A percentile compares a stretch with the other conserved stretches of the same genome.
Evolutionary conservation across 2,329 filamentous ascomycete species (phyloP).

Genomic region (Cordyceps fumosorosea): DNA sequence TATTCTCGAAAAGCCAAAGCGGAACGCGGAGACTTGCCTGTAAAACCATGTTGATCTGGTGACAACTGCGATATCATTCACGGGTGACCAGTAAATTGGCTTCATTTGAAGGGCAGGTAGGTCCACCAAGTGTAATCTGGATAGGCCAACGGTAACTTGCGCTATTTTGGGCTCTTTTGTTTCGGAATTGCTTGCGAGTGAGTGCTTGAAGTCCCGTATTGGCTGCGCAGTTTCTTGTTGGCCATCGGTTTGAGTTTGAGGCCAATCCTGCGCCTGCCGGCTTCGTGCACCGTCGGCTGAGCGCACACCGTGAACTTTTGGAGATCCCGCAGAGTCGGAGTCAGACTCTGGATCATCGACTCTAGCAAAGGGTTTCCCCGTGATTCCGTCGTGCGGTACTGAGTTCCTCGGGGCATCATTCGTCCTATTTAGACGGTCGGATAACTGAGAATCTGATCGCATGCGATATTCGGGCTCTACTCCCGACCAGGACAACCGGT

Average conservation of each 20-base stretch:
- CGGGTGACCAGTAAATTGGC: slow-evolving; percentile 94
- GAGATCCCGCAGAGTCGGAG: slow-evolving; percentile 21
- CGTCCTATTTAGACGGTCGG: slow-evolving; percentile 16
- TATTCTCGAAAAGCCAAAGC: neutral
- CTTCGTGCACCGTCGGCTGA: neutral
- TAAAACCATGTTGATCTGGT: slow-evolving; percentile 95
- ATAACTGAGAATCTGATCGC: slow-evolving; percentile 14
- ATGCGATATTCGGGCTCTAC: neutral
- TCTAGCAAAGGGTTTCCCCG: slow-evolving; percentile 47
- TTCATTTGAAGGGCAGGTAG: slow-evolving; percentile 82
- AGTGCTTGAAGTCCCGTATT: neutral
- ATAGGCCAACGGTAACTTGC: slow-evolving; percentile 78
- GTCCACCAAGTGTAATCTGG: slow-evolving; percentile 82
- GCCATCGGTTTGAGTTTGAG: neutral
- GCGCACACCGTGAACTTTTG: slow-evolving; percentile 17
- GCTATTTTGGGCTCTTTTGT: slow-evolving; percentile 18
- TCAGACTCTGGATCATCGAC: slow-evolving; percentile 32
- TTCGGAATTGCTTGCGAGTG: slow-evolving; percentile 18
- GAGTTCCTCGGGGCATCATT: slow-evolving; percentile 17
- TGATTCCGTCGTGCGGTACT: slow-evolving; percentile 42
- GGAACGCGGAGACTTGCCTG: slow-evolving; percentile 37
- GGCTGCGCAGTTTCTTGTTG: neutral
- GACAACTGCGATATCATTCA: slow-evolving; percentile 81
- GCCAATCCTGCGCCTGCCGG: neutral
- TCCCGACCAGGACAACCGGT: neutral